These are phyloP conservation scores for Citrullus mucosospermus DNA, from an alignment of 306 rosid genomes.

Conservation along the genomic window DNA sequence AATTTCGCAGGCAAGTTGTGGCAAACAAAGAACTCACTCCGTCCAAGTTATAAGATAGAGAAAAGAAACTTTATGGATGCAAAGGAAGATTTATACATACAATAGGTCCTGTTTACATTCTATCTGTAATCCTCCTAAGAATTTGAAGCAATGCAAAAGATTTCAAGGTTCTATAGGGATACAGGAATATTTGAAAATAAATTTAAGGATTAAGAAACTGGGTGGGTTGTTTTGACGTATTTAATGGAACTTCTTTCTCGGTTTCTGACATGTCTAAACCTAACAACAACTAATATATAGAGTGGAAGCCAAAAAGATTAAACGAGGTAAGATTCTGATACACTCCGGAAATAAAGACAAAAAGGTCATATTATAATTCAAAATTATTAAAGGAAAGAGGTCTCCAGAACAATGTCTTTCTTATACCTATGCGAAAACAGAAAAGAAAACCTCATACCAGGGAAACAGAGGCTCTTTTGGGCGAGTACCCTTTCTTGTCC, in stretches of 20 bases:
- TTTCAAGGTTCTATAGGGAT: no score
- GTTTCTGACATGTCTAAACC: no score
- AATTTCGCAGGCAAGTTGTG: not conserved
- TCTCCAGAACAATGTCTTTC: not conserved
- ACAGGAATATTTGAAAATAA: no score
- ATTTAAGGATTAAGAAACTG: no score
- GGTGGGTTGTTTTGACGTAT: no score
- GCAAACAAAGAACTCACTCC: not conserved
- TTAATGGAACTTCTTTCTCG: no score
- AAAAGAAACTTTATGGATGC: not conserved
- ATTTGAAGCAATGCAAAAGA: not conserved
- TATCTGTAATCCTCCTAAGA: not conserved
- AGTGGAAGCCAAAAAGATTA: not conserved
- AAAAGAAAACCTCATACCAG: constrained; percentile 38
- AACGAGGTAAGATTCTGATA: not conserved
- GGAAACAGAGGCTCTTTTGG: constrained; percentile 67
- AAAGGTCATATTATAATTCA: not conserved
- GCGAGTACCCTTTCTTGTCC: constrained; percentile 62
- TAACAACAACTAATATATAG: not conserved
- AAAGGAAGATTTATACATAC: not conserved
- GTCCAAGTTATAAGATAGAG: not conserved
- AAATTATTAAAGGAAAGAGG: not conserved
- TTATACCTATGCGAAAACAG: not conserved
- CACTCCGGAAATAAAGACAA: not conserved
- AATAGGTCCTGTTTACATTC: not conserved